Conservation (phyloP, 306 rosid genomes). For the Urtica urens region DNA sequence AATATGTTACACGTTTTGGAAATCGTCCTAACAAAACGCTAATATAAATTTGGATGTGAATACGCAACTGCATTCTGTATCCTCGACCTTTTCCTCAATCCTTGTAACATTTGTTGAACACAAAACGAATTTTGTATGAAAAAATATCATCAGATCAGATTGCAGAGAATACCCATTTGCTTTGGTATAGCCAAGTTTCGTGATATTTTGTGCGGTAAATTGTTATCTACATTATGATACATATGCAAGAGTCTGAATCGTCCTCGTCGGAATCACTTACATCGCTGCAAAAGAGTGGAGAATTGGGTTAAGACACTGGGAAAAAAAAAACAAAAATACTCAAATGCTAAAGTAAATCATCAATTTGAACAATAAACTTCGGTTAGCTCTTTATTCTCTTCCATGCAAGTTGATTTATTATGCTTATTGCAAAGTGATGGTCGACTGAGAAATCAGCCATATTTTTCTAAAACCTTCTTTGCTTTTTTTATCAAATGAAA, state of each 20-base stretch:
- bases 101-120: constrained; percentile 16
- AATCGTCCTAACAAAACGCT: constrained; percentile 19
- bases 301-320: constrained; percentile 10
- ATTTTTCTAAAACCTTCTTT: no score
- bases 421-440: no score
- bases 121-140: constrained; percentile 11
- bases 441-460: no score
- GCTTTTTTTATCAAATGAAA: no score
- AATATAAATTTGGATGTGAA: constrained; percentile 25
- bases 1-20: constrained; percentile 25
- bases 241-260: constrained; percentile 66
- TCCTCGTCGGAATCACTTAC: constrained; percentile 70
- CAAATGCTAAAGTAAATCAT: no score
- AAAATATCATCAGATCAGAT: constrained; percentile 15
- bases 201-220: constrained; percentile 17
- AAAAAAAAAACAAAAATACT: neutral
- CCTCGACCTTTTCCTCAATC: constrained; percentile 23
- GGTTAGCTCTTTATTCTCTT: no score
- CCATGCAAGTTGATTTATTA: no score
- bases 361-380: no score
- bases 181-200: constrained; percentile 32
- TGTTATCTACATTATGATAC: constrained; percentile 58
- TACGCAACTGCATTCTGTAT: constrained; percentile 14
- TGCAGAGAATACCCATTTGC: constrained; percentile 22
- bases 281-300: constrained; percentile 50